Conservation (phyloP, 176 grass and related monocot species). For the Tillandsia fasciculata region DNA sequence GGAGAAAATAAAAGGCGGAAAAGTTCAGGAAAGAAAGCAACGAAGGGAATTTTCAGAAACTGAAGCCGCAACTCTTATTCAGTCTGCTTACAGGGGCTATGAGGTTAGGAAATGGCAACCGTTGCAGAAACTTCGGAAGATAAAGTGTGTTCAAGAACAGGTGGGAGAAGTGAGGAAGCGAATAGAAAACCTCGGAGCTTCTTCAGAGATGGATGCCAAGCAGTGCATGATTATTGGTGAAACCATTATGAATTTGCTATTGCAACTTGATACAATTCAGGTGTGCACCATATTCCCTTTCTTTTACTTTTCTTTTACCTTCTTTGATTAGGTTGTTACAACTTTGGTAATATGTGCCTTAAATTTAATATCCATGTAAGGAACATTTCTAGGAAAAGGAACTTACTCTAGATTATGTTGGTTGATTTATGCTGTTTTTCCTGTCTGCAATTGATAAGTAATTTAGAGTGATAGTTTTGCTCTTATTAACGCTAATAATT, state of each 20-base stretch:
- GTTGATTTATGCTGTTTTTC: too few relatives aligned
- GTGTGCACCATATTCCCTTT: constrained; percentile 25
- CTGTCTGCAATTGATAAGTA: too few relatives aligned
- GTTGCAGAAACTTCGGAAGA: constrained; percentile 63
- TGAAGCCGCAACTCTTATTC: constrained; percentile 51
- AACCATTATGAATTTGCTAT: constrained; percentile 76
- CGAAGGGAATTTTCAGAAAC: constrained; percentile 25
- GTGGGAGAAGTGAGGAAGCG: constrained; percentile 33
- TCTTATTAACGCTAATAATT: neutral
- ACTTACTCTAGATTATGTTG: too few relatives aligned
- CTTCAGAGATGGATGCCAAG: constrained; percentile 24
- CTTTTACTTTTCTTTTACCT: neutral
- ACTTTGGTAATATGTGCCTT: too few relatives aligned
- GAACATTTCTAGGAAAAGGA: too few relatives aligned
- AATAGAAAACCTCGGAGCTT: constrained; percentile 45
- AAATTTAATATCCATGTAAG: too few relatives aligned
- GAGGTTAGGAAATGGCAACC: constrained; percentile 57
- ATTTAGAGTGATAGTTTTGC: too few relatives aligned
- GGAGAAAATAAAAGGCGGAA: neutral
- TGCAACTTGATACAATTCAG: constrained; percentile 86
- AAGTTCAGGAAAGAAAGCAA: neutral
- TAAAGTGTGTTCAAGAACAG: constrained; percentile 32
- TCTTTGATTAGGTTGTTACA: neutral
- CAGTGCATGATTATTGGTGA: constrained; percentile 41
- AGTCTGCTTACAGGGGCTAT: constrained; percentile 63